Percentiles rank a stretch among this genome's conserved stretches.
These are phyloP conservation scores for Nothophoma quercina DNA, from an alignment of 2,329 filamentous ascomycete genomes.

Conservation along the genomic window DNA sequence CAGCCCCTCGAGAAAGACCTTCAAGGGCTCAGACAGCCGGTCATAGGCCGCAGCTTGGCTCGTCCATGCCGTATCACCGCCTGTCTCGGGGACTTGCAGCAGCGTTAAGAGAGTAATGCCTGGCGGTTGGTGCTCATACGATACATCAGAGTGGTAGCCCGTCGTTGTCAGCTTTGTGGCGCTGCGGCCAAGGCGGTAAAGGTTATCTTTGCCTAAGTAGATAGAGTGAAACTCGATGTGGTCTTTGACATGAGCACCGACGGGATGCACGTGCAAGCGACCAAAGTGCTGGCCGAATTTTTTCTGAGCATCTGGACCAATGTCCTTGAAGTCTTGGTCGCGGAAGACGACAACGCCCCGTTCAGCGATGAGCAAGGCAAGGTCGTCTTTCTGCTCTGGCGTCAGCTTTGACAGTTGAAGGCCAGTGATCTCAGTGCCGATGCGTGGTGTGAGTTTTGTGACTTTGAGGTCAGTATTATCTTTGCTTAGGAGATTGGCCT, in stretches of 20 bases:
- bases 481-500: conserved; percentile 51
- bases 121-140: conserved; percentile 57
- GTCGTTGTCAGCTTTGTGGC: conserved; percentile 50
- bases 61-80: conserved; percentile 58
- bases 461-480: conserved; percentile 35
- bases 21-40: conserved; percentile 36
- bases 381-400: conserved; percentile 55
- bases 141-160: conserved; percentile 59
- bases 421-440: conserved; percentile 38
- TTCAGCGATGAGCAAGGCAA: conserved; percentile 48
- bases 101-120: conserved; percentile 59
- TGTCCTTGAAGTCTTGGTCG: conserved; percentile 57
- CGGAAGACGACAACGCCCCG: conserved; percentile 57
- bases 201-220: conserved; percentile 35
- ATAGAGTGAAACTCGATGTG: conserved; percentile 38
- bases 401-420: conserved; percentile 56
- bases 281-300: conserved; percentile 57
- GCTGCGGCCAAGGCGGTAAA: conserved; percentile 36
- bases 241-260: conserved; percentile 37
- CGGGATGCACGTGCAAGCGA: conserved; percentile 30
- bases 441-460: conserved; percentile 32
- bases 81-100: conserved; percentile 59
- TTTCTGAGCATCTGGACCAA: conserved; percentile 53
- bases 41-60: conserved; percentile 56
- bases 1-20: conserved; percentile 64